phyloP scores from a whole-genome alignment of 208 protist species.

The Acanthamoeba lenticulata region DNA sequence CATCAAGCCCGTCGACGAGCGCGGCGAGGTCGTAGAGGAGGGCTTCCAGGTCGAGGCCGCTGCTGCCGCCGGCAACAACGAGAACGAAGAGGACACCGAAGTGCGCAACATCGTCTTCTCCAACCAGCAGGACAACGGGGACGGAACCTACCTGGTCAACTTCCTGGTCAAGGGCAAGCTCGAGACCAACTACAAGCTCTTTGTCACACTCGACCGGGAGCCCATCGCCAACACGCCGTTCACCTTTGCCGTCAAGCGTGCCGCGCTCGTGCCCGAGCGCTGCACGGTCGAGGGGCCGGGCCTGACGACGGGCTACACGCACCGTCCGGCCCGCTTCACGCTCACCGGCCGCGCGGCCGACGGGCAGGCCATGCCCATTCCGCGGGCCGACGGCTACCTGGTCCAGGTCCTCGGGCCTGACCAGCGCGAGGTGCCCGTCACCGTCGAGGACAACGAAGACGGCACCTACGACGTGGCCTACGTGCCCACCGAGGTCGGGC shows the following conservation, averaged over 20 bases:
- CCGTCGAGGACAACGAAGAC: conserved; percentile 50
- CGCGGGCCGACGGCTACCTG: not conserved
- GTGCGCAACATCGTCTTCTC: conserved; percentile 52
- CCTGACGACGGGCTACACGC: not conserved
- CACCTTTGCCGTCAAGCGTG: not conserved
- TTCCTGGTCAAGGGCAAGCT: conserved; percentile 41
- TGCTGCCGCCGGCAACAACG: not conserved
- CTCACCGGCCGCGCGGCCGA: conserved; percentile 10
- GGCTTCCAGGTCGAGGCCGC: conserved; percentile 28
- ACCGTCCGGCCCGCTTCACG: conserved; percentile 11
- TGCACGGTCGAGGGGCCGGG: conserved; percentile 2
- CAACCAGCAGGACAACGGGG: conserved; percentile 53
- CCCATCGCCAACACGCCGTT: conserved; percentile 29
- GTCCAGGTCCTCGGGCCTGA: conserved; percentile 29
- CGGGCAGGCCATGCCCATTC: conserved; percentile 23
- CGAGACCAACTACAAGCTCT: conserved; percentile 47
- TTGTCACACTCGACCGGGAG: conserved; percentile 1
- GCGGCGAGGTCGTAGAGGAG: not conserved
- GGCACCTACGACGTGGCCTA: conserved; percentile 62
- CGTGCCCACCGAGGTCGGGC: not conserved
- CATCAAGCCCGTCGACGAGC: conserved; percentile 1
- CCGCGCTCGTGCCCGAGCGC: not conserved
- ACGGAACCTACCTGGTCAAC: conserved; percentile 44
- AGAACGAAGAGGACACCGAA: not conserved
- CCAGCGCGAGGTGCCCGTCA: not conserved